Evolutionary conservation across 225 moss, liverwort and hornwort species (phyloP), one percentile per base, ranked within the genome.

Genomic region (Marchantia paleacea): DNA sequence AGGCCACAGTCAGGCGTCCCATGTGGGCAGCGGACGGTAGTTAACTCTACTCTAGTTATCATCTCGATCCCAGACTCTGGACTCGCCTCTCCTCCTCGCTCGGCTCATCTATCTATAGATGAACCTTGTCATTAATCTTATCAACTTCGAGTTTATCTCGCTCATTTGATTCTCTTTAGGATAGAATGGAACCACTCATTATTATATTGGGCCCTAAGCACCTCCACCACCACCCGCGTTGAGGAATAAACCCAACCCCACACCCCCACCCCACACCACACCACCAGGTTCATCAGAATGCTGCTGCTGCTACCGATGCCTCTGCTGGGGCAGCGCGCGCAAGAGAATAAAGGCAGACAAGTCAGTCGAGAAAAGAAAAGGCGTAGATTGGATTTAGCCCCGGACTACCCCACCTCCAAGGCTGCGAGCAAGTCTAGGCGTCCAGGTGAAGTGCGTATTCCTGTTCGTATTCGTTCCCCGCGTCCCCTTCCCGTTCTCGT

Each of bases 121-220:
- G 4, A 53, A 25, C 73, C 73, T 53, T 54, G 73, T 73, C 53
- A 73, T 53, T 53, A 73, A 73, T n/a, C 73, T 73, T 73, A 73
- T 73, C 73, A 54, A 73, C 53, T 48, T 25, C 11, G 22, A 72
- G 72, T 72, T 72, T 31, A 29, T 68, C 30, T 30, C 12, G 16
- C 68, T 7, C 29, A 31, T 68, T 68, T 68, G 68, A 68, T 68
- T 68, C 68, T 31, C 68, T 25, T 12, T 28, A 6, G 68, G 68
- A 68, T 68, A 68, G 68, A 63, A 63, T 63, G 22, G 63, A 68
- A 30, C 68, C 68, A 68, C 68, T 68, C 68, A 68, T 31, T 68
- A 30, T 30, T 30, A 30, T 31, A 12, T 26, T 28, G 16, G 28
- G 10, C 31, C 30, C 30, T 15, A 12, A 29, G 29, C 24, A 31